Evolutionary conservation across 2,329 filamentous ascomycete species (phyloP).

Genomic region (Tolypocladium sp.): DNA sequence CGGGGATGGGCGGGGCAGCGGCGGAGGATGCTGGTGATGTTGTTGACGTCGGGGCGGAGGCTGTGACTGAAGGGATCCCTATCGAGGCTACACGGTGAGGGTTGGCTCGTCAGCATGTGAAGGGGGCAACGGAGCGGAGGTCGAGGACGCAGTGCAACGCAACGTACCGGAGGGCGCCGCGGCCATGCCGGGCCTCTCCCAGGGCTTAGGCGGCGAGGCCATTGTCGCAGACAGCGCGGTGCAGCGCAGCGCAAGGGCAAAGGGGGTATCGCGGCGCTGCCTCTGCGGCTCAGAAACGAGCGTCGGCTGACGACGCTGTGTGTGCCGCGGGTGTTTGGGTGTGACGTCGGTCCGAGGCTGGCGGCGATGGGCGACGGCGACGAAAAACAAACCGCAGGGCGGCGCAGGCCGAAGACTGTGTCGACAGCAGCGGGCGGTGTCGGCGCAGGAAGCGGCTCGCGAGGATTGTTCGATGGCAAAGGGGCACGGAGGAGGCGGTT

Average conservation of each 20-base stretch:
- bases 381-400: not conserved
- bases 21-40: constrained; percentile 31
- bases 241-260: not conserved
- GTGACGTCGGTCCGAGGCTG: not conserved
- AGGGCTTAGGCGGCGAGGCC: constrained; percentile 91
- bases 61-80: constrained; percentile 23
- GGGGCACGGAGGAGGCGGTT: not conserved
- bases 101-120: constrained; percentile 12
- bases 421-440: not conserved
- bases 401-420: not conserved
- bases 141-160: constrained; percentile 17
- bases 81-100: constrained; percentile 13
- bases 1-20: constrained; percentile 62
- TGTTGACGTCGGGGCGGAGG: constrained; percentile 29
- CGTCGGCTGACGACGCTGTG: not conserved
- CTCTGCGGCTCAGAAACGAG: not conserved
- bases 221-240: constrained; percentile 22
- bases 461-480: not conserved
- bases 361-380: not conserved
- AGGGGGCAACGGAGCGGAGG: constrained; percentile 7
- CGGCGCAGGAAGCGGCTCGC: not conserved
- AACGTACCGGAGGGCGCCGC: constrained; percentile 34
- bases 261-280: not conserved
- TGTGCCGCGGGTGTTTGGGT: not conserved
- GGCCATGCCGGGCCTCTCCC: constrained; percentile 71